Evolutionary conservation across 2,329 filamentous ascomycete species (phyloP).

Genomic region (Tolypocladium amazonense): DNA sequence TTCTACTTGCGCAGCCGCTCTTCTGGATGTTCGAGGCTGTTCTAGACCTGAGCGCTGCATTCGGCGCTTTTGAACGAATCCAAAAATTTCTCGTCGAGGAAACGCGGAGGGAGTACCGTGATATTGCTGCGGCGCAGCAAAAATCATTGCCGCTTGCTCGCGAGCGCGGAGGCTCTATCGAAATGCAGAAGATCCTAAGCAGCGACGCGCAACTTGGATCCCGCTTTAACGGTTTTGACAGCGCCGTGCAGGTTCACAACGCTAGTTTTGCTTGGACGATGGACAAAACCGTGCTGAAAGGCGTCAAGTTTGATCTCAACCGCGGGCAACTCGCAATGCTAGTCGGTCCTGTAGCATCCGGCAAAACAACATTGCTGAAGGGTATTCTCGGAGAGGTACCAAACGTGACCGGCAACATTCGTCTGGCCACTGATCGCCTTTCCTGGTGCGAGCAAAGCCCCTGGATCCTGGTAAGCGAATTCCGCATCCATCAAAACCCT

Average conservation of each 20-base stretch:
- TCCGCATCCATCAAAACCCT: neutral
- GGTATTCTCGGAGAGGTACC: slow-evolving; percentile 24
- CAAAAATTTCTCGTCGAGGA: slow-evolving; percentile 21
- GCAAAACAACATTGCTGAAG: slow-evolving; percentile 33
- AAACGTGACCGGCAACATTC: slow-evolving; percentile 6
- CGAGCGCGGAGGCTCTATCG: neutral
- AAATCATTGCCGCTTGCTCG: neutral
- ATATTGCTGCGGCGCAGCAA: neutral
- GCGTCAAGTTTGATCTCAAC: slow-evolving; percentile 22
- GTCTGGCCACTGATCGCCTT: slow-evolving; percentile 4
- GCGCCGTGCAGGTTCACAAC: slow-evolving; percentile 5
- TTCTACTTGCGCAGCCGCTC: slow-evolving; percentile 12
- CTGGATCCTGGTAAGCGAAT: slow-evolving; percentile 17
- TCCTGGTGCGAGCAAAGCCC: slow-evolving; percentile 23
- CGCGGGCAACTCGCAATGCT: slow-evolving; percentile 24
- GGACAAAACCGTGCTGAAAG: slow-evolving; percentile 14
- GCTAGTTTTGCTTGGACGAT: slow-evolving; percentile 25
- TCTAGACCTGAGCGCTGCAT: slow-evolving; percentile 23
- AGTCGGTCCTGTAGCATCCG: slow-evolving; percentile 31
- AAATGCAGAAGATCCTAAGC: neutral
- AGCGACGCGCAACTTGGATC: neutral
- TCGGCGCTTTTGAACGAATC: slow-evolving; percentile 30
- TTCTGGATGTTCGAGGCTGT: slow-evolving; percentile 26
- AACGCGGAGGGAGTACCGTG: slow-evolving; percentile 14
- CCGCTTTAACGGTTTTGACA: neutral